These are phyloP conservation scores for Glarea lozoyensis DNA, from an alignment of 495 filamentous ascomycete species.

Conservation along the genomic window DNA sequence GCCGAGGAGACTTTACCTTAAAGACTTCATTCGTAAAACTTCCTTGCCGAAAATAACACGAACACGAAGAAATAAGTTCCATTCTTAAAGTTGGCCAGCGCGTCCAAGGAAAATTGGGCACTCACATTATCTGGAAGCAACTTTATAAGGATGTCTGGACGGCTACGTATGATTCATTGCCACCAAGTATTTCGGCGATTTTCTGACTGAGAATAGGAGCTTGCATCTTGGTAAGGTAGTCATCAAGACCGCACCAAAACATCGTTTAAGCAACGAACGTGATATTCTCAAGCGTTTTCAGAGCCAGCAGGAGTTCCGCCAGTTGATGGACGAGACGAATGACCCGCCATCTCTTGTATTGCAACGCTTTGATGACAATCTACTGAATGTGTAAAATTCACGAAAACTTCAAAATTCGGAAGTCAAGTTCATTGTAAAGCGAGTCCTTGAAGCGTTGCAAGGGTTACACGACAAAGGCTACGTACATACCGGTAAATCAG, in stretches of 20 bases:
- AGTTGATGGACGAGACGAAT: conserved; percentile 29
- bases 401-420: conserved; percentile 29
- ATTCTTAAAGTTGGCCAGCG: conserved; percentile 11
- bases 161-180: conserved; percentile 25
- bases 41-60: too few relatives aligned
- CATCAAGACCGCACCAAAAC: conserved; percentile 30
- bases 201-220: conserved; percentile 22
- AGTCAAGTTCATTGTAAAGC: conserved; percentile 32
- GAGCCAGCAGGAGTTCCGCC: conserved; percentile 27
- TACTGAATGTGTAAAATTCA: conserved; percentile 15
- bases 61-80: too few relatives aligned
- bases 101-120: conserved; percentile 14
- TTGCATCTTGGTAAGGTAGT: conserved; percentile 24
- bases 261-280: conserved; percentile 32
- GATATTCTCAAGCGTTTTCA: conserved; percentile 34
- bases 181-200: not conserved
- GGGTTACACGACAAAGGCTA: conserved; percentile 32
- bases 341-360: conserved; percentile 34
- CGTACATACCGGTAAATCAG: conserved; percentile 24
- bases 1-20: too few relatives aligned
- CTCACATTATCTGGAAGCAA: conserved; percentile 13
- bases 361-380: conserved; percentile 28
- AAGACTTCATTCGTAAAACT: too few relatives aligned
- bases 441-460: conserved; percentile 28
- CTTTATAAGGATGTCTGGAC: too few relatives aligned